Conservation (phyloP, 768 basidiomycete genomes). For the Boletus fagicola region DNA sequence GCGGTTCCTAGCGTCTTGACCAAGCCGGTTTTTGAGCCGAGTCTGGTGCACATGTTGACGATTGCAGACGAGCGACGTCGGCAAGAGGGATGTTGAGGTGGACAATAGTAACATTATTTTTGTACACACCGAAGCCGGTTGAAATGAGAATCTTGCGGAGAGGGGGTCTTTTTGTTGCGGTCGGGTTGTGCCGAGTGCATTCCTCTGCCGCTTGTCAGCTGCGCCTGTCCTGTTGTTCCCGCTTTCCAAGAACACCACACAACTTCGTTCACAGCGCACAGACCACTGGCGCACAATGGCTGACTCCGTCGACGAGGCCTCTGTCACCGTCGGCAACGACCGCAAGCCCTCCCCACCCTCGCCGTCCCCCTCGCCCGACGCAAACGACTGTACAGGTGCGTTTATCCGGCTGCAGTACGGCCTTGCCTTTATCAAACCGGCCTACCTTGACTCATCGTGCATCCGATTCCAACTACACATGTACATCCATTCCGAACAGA, state of each 20-base stretch:
- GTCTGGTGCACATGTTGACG: slow-evolving; percentile 40
- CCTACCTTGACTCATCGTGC: slow-evolving; percentile 22
- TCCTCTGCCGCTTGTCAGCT: slow-evolving; percentile 33
- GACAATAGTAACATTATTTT: neutral
- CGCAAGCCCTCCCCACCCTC: slow-evolving; percentile 26
- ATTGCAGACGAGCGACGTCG: slow-evolving; percentile 43
- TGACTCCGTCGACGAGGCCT: slow-evolving; percentile 25
- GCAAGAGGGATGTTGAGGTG: neutral
- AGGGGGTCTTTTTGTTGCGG: slow-evolving; percentile 24
- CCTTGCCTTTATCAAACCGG: slow-evolving; percentile 27
- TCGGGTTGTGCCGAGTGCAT: slow-evolving; percentile 34
- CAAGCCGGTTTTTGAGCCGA: slow-evolving; percentile 72
- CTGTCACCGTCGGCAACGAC: slow-evolving; percentile 13
- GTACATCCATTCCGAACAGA: slow-evolving; percentile 24
- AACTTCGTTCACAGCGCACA: slow-evolving; percentile 30
- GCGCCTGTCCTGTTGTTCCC: slow-evolving; percentile 35
- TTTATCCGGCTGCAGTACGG: slow-evolving; percentile 24
- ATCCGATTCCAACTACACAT: slow-evolving; percentile 20
- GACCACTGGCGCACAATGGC: slow-evolving; percentile 31
- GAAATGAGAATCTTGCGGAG: slow-evolving; percentile 6
- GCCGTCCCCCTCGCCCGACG: slow-evolving; percentile 46
- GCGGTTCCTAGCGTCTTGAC: slow-evolving; percentile 58
- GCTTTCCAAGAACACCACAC: slow-evolving; percentile 24
- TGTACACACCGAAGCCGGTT: neutral
- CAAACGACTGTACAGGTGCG: slow-evolving; percentile 43